phyloP scores from a whole-genome alignment of 2,329 filamentous ascomycete genomes.

The Paraphoma sp. region DNA sequence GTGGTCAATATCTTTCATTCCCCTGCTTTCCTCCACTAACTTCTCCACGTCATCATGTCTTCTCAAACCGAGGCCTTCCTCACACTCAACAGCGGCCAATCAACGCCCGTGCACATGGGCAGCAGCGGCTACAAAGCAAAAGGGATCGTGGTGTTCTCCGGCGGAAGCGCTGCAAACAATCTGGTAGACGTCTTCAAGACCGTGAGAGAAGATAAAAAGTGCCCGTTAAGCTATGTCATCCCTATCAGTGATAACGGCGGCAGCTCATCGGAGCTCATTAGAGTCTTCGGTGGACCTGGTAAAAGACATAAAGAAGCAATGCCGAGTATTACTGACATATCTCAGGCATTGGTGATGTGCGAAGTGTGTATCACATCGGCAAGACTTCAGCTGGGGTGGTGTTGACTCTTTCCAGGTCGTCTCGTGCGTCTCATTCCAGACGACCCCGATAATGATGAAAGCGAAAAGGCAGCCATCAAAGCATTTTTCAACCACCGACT shows the following conservation, averaged over 20 bases:
- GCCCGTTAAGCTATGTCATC: slow-evolving; percentile 82
- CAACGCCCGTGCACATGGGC: slow-evolving; percentile 25
- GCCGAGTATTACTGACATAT: slow-evolving; percentile 1
- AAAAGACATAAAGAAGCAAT: slow-evolving; percentile 34
- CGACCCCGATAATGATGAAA: slow-evolving; percentile 55
- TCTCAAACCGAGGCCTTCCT: slow-evolving; percentile 19
- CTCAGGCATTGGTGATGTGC: slow-evolving; percentile 72
- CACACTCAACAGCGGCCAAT: slow-evolving; percentile 20
- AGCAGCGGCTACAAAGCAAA: slow-evolving; percentile 37
- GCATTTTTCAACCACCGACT: slow-evolving; percentile 87
- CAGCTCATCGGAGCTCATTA: slow-evolving; percentile 89
- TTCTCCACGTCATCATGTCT: slow-evolving; percentile 23
- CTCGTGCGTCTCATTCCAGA: slow-evolving; percentile 89
- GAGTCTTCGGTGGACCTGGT: slow-evolving; percentile 94
- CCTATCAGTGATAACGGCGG: slow-evolving; percentile 97
- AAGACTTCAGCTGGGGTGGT: background rate
- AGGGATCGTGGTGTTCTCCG: slow-evolving; percentile 86
- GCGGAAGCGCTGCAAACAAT: slow-evolving; percentile 92
- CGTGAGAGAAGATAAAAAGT: slow-evolving; percentile 66
- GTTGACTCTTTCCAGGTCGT: slow-evolving; percentile 64
- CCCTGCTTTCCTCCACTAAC: background rate
- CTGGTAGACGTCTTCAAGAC: slow-evolving; percentile 86
- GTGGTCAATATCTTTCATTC: slow-evolving; percentile 14
- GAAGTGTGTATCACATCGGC: slow-evolving; percentile 62
- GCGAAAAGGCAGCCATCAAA: slow-evolving; percentile 73